Evolutionary conservation across 192 early-diverging fungal genomes (phyloP), one percentile per base, ranked within the genome.

Genomic region (Tieghemiomyces parasiticus): DNA sequence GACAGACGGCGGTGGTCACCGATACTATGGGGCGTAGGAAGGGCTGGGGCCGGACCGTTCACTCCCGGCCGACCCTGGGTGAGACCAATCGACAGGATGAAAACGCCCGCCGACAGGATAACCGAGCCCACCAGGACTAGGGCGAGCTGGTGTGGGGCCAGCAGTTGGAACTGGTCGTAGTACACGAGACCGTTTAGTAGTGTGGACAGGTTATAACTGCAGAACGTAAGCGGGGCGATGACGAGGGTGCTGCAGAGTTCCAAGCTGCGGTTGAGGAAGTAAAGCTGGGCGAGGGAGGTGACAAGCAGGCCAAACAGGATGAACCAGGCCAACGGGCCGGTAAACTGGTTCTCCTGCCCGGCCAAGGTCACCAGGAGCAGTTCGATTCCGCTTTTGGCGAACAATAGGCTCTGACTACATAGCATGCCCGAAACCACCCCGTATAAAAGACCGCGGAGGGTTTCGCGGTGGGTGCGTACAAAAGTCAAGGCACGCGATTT

Each of bases 111-210:
- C 4, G 55, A 58, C 13, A 58, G 35, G 19, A 58, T n/a, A n/a
- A 38, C 12, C n/a, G 26, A 30, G 0, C 55, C 55, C 14, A 58
- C 34, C 2, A 58, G n/a, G 0, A 58, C 55, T 63, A 85, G 67
- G 4, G 78, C 49, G 35, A 87, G 65, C 61, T 85, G 83, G 59
- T 71, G 71, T 60, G 77, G 68, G 31, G 60, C 63, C 31, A 89
- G 67, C 33, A 78, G 68, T 0, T 68, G 69, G 68, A 85, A 66
- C 70, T 89, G 86, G 65, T 85, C 68, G 63, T 83, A 89, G 60
- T 89, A 89, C 13, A 89, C 85, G 24, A 89, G 69, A 26, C 84
- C 85, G 66, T 84, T 89, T 58, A 89, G 74, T 33, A 89, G 74
- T 24, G 82, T 80, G 3, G 83, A 81, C 42, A 85, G 71, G 61